These are phyloP conservation scores for Trichophyton verrucosum DNA, from an alignment of 2,329 filamentous ascomycete species.

Conservation along the genomic window DNA sequence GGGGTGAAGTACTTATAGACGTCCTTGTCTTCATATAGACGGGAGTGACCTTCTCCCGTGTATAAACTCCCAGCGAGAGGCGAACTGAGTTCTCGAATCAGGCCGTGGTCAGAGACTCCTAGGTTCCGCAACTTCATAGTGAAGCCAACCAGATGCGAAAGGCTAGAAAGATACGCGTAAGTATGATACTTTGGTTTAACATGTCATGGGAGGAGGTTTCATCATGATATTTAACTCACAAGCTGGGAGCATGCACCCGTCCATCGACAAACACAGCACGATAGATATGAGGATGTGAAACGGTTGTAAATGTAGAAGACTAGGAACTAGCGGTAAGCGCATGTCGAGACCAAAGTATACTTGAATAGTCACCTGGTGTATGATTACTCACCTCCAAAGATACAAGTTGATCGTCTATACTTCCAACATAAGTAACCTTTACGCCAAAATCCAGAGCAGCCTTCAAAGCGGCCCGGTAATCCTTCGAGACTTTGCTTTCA, in stretches of 20 bases:
- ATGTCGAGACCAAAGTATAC: neutral
- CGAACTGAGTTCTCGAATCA: constrained; percentile 77
- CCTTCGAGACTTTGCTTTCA: constrained; percentile 66
- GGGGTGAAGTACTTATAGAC: constrained; percentile 56
- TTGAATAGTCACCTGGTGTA: neutral
- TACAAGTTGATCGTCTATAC: constrained; percentile 93
- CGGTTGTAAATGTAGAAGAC: constrained; percentile 77
- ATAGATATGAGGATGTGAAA: constrained; percentile 84
- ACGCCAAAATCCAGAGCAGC: constrained; percentile 66
- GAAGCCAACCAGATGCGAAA: constrained; percentile 85
- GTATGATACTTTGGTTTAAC: neutral
- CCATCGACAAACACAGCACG: constrained; percentile 94
- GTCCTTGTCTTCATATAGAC: constrained; percentile 76
- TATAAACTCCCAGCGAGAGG: constrained; percentile 87
- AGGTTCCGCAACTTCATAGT: constrained; percentile 87
- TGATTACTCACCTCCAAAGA: constrained; percentile 59
- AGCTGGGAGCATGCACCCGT: constrained; percentile 81
- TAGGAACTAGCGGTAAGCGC: constrained; percentile 13
- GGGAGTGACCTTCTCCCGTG: constrained; percentile 81
- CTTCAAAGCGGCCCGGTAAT: constrained; percentile 65
- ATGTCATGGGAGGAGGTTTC: neutral
- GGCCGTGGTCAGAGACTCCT: constrained; percentile 81
- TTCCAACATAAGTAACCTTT: constrained; percentile 76
- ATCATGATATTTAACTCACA: constrained; percentile 38
- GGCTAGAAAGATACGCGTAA: constrained; percentile 29